These are phyloP conservation scores for Thelonectria olida DNA, from an alignment of 2,329 filamentous ascomycete species.

Conservation along the genomic window DNA sequence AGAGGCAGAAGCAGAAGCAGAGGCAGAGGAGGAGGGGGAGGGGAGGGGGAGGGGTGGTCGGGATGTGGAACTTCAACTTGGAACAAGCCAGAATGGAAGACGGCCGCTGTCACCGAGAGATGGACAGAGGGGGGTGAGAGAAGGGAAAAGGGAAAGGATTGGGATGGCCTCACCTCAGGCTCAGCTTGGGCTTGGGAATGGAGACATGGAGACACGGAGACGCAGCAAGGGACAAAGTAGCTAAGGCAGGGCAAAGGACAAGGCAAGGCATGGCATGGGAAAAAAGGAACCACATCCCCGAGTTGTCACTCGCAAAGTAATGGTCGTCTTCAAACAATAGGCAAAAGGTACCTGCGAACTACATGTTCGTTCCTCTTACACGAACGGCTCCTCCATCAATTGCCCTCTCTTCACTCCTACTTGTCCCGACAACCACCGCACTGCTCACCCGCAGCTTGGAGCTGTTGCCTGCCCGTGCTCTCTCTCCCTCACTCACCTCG, in stretches of 20 bases:
- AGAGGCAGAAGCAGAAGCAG: no score
- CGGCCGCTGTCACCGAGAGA: constrained; percentile 1
- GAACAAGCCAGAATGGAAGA: constrained; percentile 12
- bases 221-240: background rate
- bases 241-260: no score
- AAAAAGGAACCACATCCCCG: constrained; percentile 15
- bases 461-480: constrained; percentile 14
- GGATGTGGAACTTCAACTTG: constrained; percentile 10
- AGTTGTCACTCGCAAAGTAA: background rate
- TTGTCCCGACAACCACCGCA: constrained; percentile 15
- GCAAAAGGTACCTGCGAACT: background rate
- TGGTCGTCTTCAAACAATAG: background rate
- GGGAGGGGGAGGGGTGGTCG: background rate
- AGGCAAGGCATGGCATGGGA: no score
- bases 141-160: background rate
- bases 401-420: background rate
- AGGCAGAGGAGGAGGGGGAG: no score
- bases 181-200: background rate
- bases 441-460: background rate
- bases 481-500: background rate
- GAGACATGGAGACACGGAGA: background rate
- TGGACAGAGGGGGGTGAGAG: background rate
- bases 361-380: background rate
- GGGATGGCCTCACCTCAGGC: constrained; percentile 7
- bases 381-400: background rate